Conservation (phyloP, 2,329 filamentous ascomycete species). For the Colletotrichum tropicicola region DNA sequence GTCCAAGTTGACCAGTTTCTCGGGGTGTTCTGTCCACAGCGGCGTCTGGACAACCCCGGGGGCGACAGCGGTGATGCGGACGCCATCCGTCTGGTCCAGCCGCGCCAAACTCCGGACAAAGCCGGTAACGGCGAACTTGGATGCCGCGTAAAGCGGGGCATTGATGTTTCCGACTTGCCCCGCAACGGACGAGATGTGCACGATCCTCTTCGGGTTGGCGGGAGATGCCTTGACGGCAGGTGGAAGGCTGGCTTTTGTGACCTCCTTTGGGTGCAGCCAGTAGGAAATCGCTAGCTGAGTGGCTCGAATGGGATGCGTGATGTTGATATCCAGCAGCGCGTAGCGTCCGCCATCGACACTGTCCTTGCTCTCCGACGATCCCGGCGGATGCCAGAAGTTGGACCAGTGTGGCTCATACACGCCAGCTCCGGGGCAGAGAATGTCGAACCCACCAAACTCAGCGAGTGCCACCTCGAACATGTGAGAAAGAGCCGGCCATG, state of each 20-base stretch:
- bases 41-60: slow-evolving; percentile 55
- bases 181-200: slow-evolving; percentile 49
- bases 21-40: slow-evolving; percentile 53
- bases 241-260: not conserved
- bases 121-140: slow-evolving; percentile 48
- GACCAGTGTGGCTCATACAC: slow-evolving; percentile 55
- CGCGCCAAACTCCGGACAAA: slow-evolving; percentile 50
- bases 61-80: slow-evolving; percentile 52
- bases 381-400: slow-evolving; percentile 52
- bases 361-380: slow-evolving; percentile 43
- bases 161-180: slow-evolving; percentile 43
- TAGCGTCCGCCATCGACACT: slow-evolving; percentile 40
- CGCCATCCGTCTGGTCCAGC: slow-evolving; percentile 42
- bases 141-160: slow-evolving; percentile 48
- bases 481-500: slow-evolving; percentile 46
- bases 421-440: slow-evolving; percentile 56
- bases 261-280: slow-evolving; percentile 42
- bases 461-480: slow-evolving; percentile 44
- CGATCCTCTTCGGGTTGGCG: slow-evolving; percentile 43
- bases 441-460: slow-evolving; percentile 49
- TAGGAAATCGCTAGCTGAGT: slow-evolving; percentile 50
- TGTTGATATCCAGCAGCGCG: slow-evolving; percentile 48
- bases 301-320: slow-evolving; percentile 50
- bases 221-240: slow-evolving; percentile 30
- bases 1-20: slow-evolving; percentile 50